Conservation (phyloP, 1,139 yeast species). For the Zygosaccharomyces pseudobailii region DNA sequence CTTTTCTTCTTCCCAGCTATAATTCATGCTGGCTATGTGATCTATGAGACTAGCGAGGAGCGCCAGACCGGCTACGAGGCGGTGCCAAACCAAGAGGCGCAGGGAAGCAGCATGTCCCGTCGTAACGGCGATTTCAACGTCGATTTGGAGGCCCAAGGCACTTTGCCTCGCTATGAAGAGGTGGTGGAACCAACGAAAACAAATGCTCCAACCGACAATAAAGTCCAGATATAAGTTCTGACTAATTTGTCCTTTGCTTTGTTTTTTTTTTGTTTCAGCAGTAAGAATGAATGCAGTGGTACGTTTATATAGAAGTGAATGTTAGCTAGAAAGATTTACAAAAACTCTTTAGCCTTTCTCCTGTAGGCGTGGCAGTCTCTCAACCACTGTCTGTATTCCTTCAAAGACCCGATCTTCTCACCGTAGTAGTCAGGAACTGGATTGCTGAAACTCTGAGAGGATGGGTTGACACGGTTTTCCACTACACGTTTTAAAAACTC, state of each 20-base stretch:
- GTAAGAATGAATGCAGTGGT: neutral
- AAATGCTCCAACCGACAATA: constrained; percentile 13
- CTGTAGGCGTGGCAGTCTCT: constrained; percentile 90
- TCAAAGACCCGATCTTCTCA: constrained; percentile 82
- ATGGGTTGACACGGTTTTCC: constrained; percentile 83
- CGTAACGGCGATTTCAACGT: constrained; percentile 11
- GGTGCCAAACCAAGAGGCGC: constrained; percentile 4
- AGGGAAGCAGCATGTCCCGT: constrained; percentile 3
- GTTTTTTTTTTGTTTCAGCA: neutral
- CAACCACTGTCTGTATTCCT: constrained; percentile 90
- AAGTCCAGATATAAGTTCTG: constrained; percentile 11
- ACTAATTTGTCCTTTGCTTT: neutral
- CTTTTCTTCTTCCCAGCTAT: constrained; percentile 28
- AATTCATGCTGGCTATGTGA: constrained; percentile 27
- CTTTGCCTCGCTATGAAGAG: constrained; percentile 15
- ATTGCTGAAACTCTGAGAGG: constrained; percentile 85
- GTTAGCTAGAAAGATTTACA: constrained; percentile 36
- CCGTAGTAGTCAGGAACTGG: constrained; percentile 99
- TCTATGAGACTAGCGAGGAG: constrained; percentile 25
- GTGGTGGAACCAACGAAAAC: constrained; percentile 7
- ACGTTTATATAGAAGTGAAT: constrained; percentile 1
- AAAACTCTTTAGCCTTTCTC: constrained; percentile 77
- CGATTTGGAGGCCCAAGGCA: constrained; percentile 15
- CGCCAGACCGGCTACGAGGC: constrained; percentile 13
- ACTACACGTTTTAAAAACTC: constrained; percentile 69